Evolutionary conservation across 495 filamentous ascomycete genomes (phyloP).

Genomic region (Saxophila tyrrhenica): DNA sequence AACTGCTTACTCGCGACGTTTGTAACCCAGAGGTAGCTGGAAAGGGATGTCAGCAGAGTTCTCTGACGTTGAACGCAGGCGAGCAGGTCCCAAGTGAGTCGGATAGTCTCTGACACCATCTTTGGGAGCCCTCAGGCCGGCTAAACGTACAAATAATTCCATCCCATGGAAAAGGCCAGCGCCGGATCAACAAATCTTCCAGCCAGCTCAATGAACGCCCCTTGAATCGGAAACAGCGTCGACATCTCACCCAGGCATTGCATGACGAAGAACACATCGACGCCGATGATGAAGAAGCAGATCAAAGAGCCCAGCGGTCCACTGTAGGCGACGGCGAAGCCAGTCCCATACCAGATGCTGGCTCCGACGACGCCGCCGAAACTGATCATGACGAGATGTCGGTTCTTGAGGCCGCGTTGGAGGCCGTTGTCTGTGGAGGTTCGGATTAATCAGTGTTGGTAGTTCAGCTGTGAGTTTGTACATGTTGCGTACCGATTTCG

Average conservation of each 20-base stretch:
- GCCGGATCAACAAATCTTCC: conserved; percentile 13
- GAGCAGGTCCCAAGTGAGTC: no score
- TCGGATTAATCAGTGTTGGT: no score
- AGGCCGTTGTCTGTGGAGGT: conserved; percentile 12
- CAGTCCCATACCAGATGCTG: conserved; percentile 21
- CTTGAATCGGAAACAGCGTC: conserved; percentile 10
- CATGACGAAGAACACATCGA: conserved; percentile 19
- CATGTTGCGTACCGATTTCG: no score
- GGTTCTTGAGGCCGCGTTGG: conserved; percentile 21
- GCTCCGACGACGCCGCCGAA: conserved; percentile 22
- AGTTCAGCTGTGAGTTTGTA: no score
- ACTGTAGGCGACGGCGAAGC: conserved; percentile 14
- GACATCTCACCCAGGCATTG: conserved; percentile 17
- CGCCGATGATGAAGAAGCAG: conserved; percentile 14
- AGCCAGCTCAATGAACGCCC: conserved; percentile 6
- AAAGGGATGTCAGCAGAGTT: no score
- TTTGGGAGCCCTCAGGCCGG: no score
- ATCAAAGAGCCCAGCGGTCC: conserved; percentile 13
- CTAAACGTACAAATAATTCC: no score
- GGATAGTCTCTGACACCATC: no score
- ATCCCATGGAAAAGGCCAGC: conserved; percentile 12
- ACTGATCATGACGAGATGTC: conserved; percentile 18
- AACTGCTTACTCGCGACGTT: no score
- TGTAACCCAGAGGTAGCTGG: no score
- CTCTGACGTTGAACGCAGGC: no score